Evolutionary conservation across 2,329 filamentous ascomycete genomes (phyloP), one percentile per base, ranked within the genome.

Genomic region (Penicillium sp.): DNA sequence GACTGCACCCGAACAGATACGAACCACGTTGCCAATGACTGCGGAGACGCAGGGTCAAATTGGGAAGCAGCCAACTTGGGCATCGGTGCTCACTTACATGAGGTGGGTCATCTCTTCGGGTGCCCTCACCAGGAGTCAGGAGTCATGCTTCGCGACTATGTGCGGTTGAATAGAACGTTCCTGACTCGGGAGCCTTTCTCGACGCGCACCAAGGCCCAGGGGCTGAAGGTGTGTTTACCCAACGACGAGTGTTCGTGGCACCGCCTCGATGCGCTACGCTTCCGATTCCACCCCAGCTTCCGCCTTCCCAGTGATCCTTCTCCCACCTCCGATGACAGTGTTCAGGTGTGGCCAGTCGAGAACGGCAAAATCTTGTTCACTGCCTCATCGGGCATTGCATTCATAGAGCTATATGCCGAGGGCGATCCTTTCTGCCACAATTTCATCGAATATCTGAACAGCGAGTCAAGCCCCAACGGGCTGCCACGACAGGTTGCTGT

Each of bases 31-130:
- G 87, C 87, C 13, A 95, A 96, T 62, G 89, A 95, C 66, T 89
- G 84, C 67, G 87, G 87, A 59, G 88, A 95, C 58, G 86, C 85
- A 6, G 91, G 91, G 19, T 95, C 88, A 65, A 93, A 84, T 39
- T 97, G 92, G 92, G 92, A 97, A 68, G 84, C 90, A n/a, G 90
- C 89, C 22, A 95, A 92, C 60, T 87, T 95, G 53, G 91, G 91
- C 27, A 95, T 97, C 56, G 92, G 92, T 7, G 91, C 89, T 9
- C 92, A 97, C 69, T 71, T 97, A 40, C 92, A 95, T 68, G 90
- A 96, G 70, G 87, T 87, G 0, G 92, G 92, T 3, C 92, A 95
- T 71, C 71, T 95, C 18, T 87, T 97, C 58, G 92, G 92, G 41
- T 95, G 89, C 58, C 89, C 89, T 9, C 88, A 95, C 65, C 89